Evolutionary conservation across 352 stramenopile genomes (phyloP).

Genomic region (Globisporangium spinosum): DNA sequence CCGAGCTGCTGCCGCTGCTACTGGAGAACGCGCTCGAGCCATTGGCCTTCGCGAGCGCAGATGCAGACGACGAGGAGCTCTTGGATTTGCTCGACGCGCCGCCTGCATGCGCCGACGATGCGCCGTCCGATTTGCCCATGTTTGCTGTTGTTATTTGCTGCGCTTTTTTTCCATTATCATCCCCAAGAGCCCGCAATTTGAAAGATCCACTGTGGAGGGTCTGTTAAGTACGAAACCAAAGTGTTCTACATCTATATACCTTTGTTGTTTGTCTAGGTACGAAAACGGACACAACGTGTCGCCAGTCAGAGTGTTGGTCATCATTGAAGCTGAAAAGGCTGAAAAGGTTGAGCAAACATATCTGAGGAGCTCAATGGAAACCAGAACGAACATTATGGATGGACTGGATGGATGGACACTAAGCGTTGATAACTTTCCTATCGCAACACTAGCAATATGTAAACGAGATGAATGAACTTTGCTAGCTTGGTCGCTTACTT

Average conservation of each 20-base stretch:
- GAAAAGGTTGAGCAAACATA: not conserved
- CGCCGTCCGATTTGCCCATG: slow-evolving; percentile 11
- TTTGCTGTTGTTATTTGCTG: not conserved
- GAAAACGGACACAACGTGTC: not conserved
- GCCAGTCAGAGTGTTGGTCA: not conserved
- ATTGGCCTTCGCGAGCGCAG: slow-evolving; percentile 14
- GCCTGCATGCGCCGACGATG: not conserved
- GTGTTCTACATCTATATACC: not conserved
- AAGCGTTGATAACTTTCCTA: not conserved
- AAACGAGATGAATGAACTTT: not conserved
- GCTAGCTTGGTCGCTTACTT: slow-evolving; percentile 13
- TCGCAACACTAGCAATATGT: not conserved
- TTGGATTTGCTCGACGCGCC: slow-evolving; percentile 12
- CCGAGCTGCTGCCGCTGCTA: slow-evolving; percentile 3
- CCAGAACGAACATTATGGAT: not conserved
- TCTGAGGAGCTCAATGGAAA: not conserved
- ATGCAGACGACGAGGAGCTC: slow-evolving; percentile 4
- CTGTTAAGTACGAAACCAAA: not conserved
- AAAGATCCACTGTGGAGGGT: not conserved
- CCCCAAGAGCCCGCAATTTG: not conserved
- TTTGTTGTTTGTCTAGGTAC: not conserved
- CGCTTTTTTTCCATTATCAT: slow-evolving; percentile 8
- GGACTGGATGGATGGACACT: not conserved
- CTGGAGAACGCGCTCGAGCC: not conserved
- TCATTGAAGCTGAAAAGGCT: not conserved